Conservation (phyloP, 2,329 filamentous ascomycete genomes). For the Ophiosphaerella herpotricha region DNA sequence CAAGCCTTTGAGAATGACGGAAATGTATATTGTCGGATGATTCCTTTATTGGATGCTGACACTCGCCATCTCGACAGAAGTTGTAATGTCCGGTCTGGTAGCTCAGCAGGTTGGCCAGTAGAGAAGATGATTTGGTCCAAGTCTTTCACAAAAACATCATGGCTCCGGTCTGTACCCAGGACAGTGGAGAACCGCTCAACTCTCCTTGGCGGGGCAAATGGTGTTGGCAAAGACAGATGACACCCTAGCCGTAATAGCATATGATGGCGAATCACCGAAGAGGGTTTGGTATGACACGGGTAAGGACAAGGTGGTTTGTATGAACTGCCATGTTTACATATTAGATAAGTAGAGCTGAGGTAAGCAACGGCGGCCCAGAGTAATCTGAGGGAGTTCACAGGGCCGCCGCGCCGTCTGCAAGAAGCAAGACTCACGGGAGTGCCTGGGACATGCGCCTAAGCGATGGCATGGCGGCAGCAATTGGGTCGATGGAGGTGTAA, state of each 20-base stretch:
- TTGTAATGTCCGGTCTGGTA: slow-evolving; percentile 27
- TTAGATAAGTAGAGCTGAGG: slow-evolving; percentile 31
- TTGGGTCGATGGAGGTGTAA: not conserved
- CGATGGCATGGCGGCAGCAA: slow-evolving; percentile 9
- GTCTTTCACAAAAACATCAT: not conserved
- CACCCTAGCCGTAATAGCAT: not conserved
- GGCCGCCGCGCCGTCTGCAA: slow-evolving; percentile 14
- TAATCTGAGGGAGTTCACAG: slow-evolving; percentile 22
- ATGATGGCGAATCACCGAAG: slow-evolving; percentile 3
- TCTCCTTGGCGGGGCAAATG: slow-evolving; percentile 2
- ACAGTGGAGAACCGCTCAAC: slow-evolving; percentile 12
- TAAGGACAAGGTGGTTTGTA: slow-evolving; percentile 8
- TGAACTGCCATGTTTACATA: slow-evolving; percentile 14
- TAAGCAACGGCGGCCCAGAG: slow-evolving; percentile 24
- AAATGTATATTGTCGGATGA: slow-evolving; percentile 36
- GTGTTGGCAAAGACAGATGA: not conserved
- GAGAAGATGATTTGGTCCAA: slow-evolving; percentile 31
- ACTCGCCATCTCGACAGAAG: slow-evolving; percentile 34
- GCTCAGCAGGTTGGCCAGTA: slow-evolving; percentile 30
- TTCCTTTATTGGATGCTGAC: slow-evolving; percentile 26
- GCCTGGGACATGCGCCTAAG: slow-evolving; percentile 18
- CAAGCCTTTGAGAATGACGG: slow-evolving; percentile 37
- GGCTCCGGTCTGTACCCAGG: not conserved
- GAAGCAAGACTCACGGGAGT: slow-evolving; percentile 31
- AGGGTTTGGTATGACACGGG: slow-evolving; percentile 14